Evolutionary conservation across 2,329 filamentous ascomycete genomes (phyloP), one percentile per base, ranked within the genome.

Genomic region (Lasiodiplodia citricola): DNA sequence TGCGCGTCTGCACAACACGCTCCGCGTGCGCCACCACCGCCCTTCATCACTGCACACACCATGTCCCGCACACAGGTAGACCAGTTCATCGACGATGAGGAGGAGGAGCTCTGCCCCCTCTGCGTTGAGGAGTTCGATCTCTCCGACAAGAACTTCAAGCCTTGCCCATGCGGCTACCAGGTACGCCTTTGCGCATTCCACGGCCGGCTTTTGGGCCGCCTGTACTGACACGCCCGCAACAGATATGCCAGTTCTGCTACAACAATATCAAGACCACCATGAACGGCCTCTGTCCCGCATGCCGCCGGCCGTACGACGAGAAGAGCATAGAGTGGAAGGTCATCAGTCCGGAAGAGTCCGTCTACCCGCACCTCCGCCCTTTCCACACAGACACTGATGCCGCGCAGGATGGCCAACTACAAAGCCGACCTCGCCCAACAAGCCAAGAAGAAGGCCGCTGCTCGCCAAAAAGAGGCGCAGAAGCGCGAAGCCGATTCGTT

Each of bases 171-270:
- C 79, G 96, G 96, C 71, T 99, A 99, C 78, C 95, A 98, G 89
- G 95, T 97, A 87, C 71, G 86, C 73, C 57, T n/a, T 35, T 57
- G 37, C 54, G 74, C 51, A 44, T n/a, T 50, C 57, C 18, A 44
- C 21, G 38, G 52, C 60, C 52, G 21, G 10, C 37, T 52, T 57
- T 68, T 62, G 68, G 56, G 55, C 65, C 25, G 14, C 35, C 28
- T 31, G 38, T 35, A 52, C 68, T 69, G 18, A 69, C 55, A 54
- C 69, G 5, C 67, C 77, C 28, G 18, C 65, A 18, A 35, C 41
- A 97, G 94, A 95, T 99, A 80, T 99, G 96, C 82, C 96, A 99
- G 85, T 99, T 99, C 83, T 99, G 96, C 83, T 99, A 95, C 85
- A 97, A 99, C 83, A 99, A 98, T 80, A 96, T 99, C 80, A 97